Evolutionary conservation across 2,329 filamentous ascomycete species (phyloP), one percentile per base, ranked within the genome.

Genomic region (Tolypocladium album): DNA sequence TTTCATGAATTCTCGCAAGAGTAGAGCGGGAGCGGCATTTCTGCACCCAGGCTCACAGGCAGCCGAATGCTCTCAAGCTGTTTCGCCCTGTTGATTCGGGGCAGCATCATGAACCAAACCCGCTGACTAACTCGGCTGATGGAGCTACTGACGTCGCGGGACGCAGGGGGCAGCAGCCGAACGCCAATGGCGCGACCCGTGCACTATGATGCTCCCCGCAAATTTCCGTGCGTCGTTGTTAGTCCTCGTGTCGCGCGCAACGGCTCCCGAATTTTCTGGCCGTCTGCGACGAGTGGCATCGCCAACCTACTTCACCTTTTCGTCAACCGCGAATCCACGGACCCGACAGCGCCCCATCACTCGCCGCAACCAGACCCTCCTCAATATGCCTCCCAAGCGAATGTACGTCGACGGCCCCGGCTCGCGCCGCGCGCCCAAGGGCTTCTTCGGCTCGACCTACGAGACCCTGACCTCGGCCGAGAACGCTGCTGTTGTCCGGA

Each of bases 401-500:
- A 76, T 85, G 63, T 71, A 77, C 61, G 77, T 83, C 66, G 79
- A 84, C 66, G 75, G 75, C 66, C 73, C 75, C 56, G 71, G 72
- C 56, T 66, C 71, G 63, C 73, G 74, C 52, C 73, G 75, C 63
- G 71, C 77, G 56, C 72, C 76, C 62, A 74, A 75, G 63, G 81
- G 86, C 64, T 79, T 83, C 72, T 66, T 88, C 64, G 77, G 76
- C 66, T 78, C 78, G 60, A 78, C 82, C 65, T 89, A 88, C 73
- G 79, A 82, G 62, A 78, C 83, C 65, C 69, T 89, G 68, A 88
- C 85, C 59, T 82, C 82, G 36, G 74, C 86, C 40, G 87, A 90
- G 70, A 89, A 90, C 74, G 80, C 84, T 56, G 82, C 85, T 60
- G 82, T 89, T 60, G 86, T 89, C 62, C 81, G 84, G 67, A 88